phyloP scores from a whole-genome alignment of 306 rosid genomes.

The Crotalaria pallida region DNA sequence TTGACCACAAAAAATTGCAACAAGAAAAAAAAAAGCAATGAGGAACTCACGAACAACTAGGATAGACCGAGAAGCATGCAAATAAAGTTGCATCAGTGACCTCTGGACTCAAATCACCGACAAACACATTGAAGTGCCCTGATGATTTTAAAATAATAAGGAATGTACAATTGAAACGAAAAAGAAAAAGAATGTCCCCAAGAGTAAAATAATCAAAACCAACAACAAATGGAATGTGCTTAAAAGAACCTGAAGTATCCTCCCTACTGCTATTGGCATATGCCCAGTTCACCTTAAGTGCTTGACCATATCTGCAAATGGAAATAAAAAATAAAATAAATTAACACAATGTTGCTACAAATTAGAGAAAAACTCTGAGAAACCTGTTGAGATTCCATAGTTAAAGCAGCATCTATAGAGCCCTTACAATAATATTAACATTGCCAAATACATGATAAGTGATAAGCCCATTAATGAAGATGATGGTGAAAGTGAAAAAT shows the following conservation, averaged over 20 bases:
- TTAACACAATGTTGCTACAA: conserved; percentile 1
- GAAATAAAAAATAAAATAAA: background rate
- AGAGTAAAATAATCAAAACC: conserved; percentile 22
- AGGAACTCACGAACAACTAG: conserved; percentile 73
- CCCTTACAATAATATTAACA: background rate
- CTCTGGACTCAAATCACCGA: conserved; percentile 75
- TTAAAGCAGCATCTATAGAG: background rate
- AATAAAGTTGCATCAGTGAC: conserved; percentile 69
- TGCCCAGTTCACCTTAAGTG: conserved; percentile 65
- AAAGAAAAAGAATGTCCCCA: conserved; percentile 31
- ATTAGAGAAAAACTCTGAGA: background rate
- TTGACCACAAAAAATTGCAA: conserved; percentile 19
- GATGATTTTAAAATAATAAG: conserved; percentile 49
- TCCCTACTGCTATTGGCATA: conserved; percentile 53
- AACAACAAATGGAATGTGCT: conserved; percentile 13
- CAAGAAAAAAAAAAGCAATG: conserved; percentile 34
- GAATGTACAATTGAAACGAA: conserved; percentile 27
- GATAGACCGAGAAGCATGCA: conserved; percentile 73
- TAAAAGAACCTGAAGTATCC: conserved; percentile 55
- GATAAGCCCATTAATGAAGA: background rate
- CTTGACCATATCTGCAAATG: conserved; percentile 51
- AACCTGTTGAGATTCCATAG: conserved; percentile 3
- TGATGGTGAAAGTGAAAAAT: background rate
- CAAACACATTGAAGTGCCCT: conserved; percentile 66
- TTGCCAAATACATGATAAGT: background rate